Conservation (phyloP, 768 basidiomycete genomes). For the Cystobasidium onofrii region DNA sequence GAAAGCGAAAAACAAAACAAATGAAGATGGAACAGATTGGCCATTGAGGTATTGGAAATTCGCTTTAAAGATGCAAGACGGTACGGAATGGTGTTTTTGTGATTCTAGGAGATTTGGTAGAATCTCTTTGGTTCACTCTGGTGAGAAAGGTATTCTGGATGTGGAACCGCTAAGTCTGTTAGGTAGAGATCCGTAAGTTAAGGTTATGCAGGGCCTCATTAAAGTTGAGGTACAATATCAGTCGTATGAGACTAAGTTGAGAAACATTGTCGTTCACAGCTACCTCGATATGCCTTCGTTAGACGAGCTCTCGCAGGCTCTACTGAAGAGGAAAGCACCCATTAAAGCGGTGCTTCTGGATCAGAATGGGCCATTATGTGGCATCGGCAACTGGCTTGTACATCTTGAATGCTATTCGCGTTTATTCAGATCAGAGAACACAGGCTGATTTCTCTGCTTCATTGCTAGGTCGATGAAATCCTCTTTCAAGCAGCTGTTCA, state of each 20-base stretch:
- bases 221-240: too few relatives aligned
- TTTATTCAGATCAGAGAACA: not conserved
- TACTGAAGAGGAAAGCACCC: slow-evolving; percentile 37
- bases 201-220: not conserved
- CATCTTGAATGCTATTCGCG: not conserved
- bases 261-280: not conserved
- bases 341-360: slow-evolving; percentile 44
- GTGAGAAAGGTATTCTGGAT: slow-evolving; percentile 22
- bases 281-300: slow-evolving; percentile 39
- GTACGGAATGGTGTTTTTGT: slow-evolving; percentile 40
- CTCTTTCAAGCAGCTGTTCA: slow-evolving; percentile 41
- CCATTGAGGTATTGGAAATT: slow-evolving; percentile 40
- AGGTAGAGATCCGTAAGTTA: slow-evolving; percentile 34
- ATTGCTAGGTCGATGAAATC: slow-evolving; percentile 41
- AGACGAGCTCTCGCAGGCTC: slow-evolving; percentile 10
- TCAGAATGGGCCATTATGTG: slow-evolving; percentile 39
- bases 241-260: too few relatives aligned
- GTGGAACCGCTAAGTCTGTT: slow-evolving; percentile 36
- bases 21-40: slow-evolving; percentile 33
- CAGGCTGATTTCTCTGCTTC: not conserved
- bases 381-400: slow-evolving; percentile 42
- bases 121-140: slow-evolving; percentile 37
- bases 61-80: slow-evolving; percentile 28
- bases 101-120: slow-evolving; percentile 39
- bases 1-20: slow-evolving; percentile 33